Conservation (phyloP, 1,284 basidiomycete species). For the Cutaneotrichosporon cyanovorans region DNA sequence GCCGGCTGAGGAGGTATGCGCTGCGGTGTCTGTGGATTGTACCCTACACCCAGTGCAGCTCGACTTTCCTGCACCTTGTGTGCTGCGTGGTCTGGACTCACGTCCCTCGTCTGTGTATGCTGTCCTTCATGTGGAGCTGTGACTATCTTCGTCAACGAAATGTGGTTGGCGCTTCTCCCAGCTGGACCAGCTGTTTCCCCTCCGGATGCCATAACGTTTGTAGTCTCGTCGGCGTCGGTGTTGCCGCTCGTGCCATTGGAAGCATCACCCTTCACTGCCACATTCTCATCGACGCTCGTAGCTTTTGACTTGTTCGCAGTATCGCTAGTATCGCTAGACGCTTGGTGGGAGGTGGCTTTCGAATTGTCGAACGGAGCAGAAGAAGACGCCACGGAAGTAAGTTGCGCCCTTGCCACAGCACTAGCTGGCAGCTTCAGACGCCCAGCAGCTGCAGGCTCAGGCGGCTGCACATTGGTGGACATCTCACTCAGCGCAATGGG, state of each 20-base stretch:
- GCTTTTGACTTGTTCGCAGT: no score
- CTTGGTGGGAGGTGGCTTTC: no score
- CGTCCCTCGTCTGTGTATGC: background rate
- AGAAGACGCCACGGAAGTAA: background rate
- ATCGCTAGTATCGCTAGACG: no score
- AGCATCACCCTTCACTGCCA: no score
- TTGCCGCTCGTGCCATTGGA: no score
- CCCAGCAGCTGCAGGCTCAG: constrained; percentile 46
- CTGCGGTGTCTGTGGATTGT: background rate
- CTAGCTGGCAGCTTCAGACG: constrained; percentile 56
- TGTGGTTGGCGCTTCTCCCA: background rate
- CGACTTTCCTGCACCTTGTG: background rate
- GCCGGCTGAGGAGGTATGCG: constrained; percentile 3
- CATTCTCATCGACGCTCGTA: no score
- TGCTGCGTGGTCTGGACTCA: background rate
- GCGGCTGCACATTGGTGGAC: constrained; percentile 38
- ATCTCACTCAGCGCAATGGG: constrained; percentile 40
- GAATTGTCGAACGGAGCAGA: no score
- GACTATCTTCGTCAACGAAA: background rate
- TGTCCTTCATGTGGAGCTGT: background rate
- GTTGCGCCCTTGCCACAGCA: constrained; percentile 51
- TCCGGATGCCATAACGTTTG: no score
- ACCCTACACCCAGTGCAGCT: constrained; percentile 4
- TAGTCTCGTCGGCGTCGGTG: no score
- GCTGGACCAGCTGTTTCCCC: no score